Evolutionary conservation across 768 basidiomycete genomes (phyloP).

Genomic region (Lyophyllum atratum): DNA sequence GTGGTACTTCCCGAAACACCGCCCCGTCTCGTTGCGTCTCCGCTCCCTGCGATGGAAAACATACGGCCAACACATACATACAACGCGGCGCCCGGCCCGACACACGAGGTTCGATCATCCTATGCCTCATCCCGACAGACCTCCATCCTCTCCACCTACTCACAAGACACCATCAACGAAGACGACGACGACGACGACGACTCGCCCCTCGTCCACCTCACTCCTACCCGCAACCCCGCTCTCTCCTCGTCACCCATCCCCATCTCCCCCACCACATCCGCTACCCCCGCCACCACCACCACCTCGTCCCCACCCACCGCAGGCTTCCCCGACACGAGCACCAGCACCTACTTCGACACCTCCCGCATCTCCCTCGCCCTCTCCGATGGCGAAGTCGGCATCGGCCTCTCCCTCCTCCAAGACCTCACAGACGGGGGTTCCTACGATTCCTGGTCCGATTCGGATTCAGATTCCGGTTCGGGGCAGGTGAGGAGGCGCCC

Average conservation of each 20-base stretch:
- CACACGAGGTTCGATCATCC: not conserved
- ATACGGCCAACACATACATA: too few species aligned
- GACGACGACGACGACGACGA: not conserved
- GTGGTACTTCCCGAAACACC: too few species aligned
- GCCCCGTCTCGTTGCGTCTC: too few species aligned
- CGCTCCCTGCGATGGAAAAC: too few species aligned
- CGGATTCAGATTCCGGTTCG: conserved; percentile 23
- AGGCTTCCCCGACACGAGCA: conserved; percentile 14
- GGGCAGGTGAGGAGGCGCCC: not conserved
- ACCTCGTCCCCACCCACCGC: conserved; percentile 9
- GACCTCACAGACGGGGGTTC: conserved; percentile 38
- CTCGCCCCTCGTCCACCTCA: not conserved
- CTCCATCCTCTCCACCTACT: conserved; percentile 10
- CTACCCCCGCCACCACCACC: not conserved
- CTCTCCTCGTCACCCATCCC: not conserved
- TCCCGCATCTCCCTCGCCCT: conserved; percentile 35
- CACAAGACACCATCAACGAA: not conserved
- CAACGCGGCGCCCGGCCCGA: too few species aligned
- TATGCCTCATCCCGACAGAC: conserved; percentile 4
- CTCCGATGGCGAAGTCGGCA: conserved; percentile 66
- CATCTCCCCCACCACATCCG: conserved; percentile 1
- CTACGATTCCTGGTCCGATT: conserved; percentile 28
- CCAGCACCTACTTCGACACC: conserved; percentile 26
- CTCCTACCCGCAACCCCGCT: not conserved
- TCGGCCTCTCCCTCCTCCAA: conserved; percentile 68